Evolutionary conservation across 2,329 filamentous ascomycete species (phyloP).

Genomic region (Fusarium cicatricum): DNA sequence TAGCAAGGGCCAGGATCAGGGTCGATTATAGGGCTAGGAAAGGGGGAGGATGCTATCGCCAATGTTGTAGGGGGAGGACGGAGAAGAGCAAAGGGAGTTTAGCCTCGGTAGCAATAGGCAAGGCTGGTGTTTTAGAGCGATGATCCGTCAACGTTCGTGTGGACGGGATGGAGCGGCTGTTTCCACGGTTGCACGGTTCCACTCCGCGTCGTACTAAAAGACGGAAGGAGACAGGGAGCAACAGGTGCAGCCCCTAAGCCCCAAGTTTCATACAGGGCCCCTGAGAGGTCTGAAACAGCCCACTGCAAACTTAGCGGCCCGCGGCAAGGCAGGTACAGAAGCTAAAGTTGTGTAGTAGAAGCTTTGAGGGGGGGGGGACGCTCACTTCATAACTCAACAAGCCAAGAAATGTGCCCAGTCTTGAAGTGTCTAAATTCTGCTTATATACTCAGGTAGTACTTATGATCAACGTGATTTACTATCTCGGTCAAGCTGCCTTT

Average conservation of each 20-base stretch:
- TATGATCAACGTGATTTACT: no score
- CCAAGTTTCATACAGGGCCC: slow-evolving; percentile 33
- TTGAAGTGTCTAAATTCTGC: no score
- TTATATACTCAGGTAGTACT: no score
- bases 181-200: slow-evolving; percentile 24
- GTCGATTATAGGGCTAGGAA: slow-evolving; percentile 21
- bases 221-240: background rate
- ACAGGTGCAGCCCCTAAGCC: slow-evolving; percentile 7
- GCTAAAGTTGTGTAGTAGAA: slow-evolving; percentile 5
- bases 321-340: slow-evolving; percentile 13
- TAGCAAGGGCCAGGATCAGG: slow-evolving; percentile 19
- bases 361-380: no score
- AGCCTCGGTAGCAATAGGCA: slow-evolving; percentile 4
- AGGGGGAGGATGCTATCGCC: background rate
- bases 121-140: slow-evolving; percentile 16
- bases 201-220: slow-evolving; percentile 1
- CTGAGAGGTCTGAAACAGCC: slow-evolving; percentile 36
- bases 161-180: slow-evolving; percentile 18
- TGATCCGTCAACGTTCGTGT: slow-evolving; percentile 17
- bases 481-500: no score
- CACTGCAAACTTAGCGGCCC: background rate
- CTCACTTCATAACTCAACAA: background rate
- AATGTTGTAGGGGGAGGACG: slow-evolving; percentile 1
- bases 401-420: background rate
- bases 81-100: slow-evolving; percentile 7